Percentiles rank a stretch among this genome's conserved stretches.
Conservation (phyloP, 1,139 yeast species). For the Yamadazyma sp. region DNA sequence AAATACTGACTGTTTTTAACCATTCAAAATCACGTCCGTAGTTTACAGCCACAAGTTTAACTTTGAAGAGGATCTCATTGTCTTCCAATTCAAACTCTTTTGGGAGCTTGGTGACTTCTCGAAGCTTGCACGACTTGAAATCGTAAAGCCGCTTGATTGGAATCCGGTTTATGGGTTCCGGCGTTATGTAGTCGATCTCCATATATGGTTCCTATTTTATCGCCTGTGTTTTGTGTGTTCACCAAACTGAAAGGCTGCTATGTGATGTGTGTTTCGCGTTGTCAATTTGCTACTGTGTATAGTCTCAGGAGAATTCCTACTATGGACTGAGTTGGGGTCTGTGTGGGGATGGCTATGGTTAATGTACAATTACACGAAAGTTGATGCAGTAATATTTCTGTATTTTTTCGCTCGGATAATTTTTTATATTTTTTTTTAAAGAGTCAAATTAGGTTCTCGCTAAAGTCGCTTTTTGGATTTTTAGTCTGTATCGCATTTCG, state of each 20-base stretch:
- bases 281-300: no score
- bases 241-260: no score
- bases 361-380: no score
- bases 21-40: constrained; percentile 13
- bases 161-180: constrained; percentile 13
- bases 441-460: constrained; percentile 1
- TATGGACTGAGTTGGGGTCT: no score
- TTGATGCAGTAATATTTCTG: no score
- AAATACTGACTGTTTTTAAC: constrained; percentile 6
- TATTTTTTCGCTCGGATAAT: neutral
- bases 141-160: constrained; percentile 34
- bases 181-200: constrained; percentile 9
- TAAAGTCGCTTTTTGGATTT: neutral
- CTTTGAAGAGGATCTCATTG: constrained; percentile 28
- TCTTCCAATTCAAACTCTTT: constrained; percentile 22
- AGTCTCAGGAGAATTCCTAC: no score
- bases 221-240: no score
- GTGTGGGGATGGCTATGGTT: constrained; percentile 1
- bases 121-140: constrained; percentile 18
- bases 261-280: no score
- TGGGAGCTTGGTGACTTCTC: constrained; percentile 32
- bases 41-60: constrained; percentile 33
- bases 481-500: neutral
- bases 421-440: neutral
- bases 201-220: no score